phyloP scores from a whole-genome alignment of 805 yeast species.

The Zygotorulaspora chibaensis region DNA sequence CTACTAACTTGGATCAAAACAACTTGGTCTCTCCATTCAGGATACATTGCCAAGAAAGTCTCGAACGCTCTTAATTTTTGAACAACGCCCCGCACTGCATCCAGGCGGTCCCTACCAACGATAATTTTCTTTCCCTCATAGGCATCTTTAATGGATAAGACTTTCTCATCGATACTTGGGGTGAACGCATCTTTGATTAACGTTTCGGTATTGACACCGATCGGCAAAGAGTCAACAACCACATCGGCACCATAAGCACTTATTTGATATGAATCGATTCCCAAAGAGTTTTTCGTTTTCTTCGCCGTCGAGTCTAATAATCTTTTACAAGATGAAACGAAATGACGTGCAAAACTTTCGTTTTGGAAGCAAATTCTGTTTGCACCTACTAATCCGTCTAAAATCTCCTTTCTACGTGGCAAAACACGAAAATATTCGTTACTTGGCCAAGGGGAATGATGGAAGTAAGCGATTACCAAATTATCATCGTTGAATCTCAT shows the following conservation, averaged over 20 bases:
- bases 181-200: conserved; percentile 57
- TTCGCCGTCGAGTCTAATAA: conserved; percentile 73
- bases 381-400: conserved; percentile 91
- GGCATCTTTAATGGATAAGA: conserved; percentile 56
- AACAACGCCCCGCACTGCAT: conserved; percentile 85
- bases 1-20: conserved; percentile 89
- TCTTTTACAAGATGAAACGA: conserved; percentile 84
- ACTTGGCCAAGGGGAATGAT: conserved; percentile 93
- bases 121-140: conserved; percentile 70
- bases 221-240: conserved; percentile 71
- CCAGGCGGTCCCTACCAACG: conserved; percentile 91
- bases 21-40: conserved; percentile 85
- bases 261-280: conserved; percentile 38
- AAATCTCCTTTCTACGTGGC: conserved; percentile 72
- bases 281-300: conserved; percentile 28
- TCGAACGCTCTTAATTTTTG: conserved; percentile 92
- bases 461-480: conserved; percentile 68
- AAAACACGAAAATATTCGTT: conserved; percentile 89
- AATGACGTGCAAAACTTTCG: conserved; percentile 82
- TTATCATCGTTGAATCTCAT: conserved; percentile 59
- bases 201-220: conserved; percentile 77
- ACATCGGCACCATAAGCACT: conserved; percentile 74
- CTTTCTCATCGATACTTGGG: conserved; percentile 53
- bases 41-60: conserved; percentile 81
- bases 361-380: conserved; percentile 84